phyloP scores from a whole-genome alignment of 345 rosid species.

The Pseudoturritis turrita region DNA sequence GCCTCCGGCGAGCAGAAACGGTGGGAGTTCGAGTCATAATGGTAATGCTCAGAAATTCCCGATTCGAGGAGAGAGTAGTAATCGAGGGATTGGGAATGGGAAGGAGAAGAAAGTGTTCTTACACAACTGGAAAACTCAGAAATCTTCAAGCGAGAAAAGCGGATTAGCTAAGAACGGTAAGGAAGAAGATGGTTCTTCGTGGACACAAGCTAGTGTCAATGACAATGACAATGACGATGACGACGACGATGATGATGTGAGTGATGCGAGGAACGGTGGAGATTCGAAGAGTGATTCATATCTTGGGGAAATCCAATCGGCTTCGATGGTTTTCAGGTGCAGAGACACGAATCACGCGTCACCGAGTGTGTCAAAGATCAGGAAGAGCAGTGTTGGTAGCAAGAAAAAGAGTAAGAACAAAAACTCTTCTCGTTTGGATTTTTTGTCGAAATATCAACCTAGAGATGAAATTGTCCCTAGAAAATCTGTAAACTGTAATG shows the following conservation, averaged over 20 bases:
- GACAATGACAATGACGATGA: slow-evolving; percentile 6
- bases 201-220: slow-evolving; percentile 49
- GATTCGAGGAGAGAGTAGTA: slow-evolving; percentile 26
- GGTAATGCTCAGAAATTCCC: slow-evolving; percentile 24
- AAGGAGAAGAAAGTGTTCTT: slow-evolving; percentile 65
- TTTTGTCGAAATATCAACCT: slow-evolving; percentile 43
- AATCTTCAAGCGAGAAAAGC: slow-evolving; percentile 51
- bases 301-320: slow-evolving; percentile 39
- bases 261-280: slow-evolving; percentile 63
- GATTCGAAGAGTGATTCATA: slow-evolving; percentile 55
- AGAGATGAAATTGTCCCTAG: slow-evolving; percentile 35
- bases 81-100: slow-evolving; percentile 17
- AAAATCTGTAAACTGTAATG: slow-evolving; percentile 30
- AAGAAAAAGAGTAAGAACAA: slow-evolving; percentile 50
- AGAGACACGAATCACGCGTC: slow-evolving; percentile 57
- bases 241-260: slow-evolving; percentile 40
- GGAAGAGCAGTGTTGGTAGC: slow-evolving; percentile 27
- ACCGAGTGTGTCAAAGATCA: slow-evolving; percentile 33
- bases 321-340: slow-evolving; percentile 49
- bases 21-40: slow-evolving; percentile 20
- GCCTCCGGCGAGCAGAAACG: slow-evolving; percentile 23
- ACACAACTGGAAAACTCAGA: slow-evolving; percentile 74
- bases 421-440: slow-evolving; percentile 38
- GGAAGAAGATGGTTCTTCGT: slow-evolving; percentile 46
- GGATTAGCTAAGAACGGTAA: slow-evolving; percentile 37